Conservation (phyloP, 768 basidiomycete species). For the Paxillus involutus region DNA sequence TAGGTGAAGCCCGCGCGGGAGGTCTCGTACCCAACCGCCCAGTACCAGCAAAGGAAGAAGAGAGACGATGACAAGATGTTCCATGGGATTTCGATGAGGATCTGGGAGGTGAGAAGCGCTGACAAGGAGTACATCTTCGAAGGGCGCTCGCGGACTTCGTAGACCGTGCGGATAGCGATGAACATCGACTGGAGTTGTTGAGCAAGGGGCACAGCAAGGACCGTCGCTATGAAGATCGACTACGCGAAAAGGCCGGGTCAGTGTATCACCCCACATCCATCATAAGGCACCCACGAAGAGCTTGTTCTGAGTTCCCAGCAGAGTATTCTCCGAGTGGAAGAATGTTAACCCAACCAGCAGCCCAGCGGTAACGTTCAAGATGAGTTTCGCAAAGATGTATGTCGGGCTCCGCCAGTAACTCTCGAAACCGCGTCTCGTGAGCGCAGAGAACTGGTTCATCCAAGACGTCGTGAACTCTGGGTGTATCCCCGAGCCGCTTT, state of each 20-base stretch:
- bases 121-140: conserved; percentile 66
- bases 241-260: conserved; percentile 8
- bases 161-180: conserved; percentile 53
- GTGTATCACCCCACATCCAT: too few relatives aligned
- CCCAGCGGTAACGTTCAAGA: conserved; percentile 32
- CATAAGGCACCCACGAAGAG: conserved; percentile 35
- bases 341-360: conserved; percentile 46
- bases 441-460: conserved; percentile 33
- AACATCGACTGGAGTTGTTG: conserved; percentile 63
- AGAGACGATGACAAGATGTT: conserved; percentile 40
- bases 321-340: conserved; percentile 32
- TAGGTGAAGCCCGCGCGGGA: conserved; percentile 41
- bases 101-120: conserved; percentile 52
- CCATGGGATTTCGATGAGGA: conserved; percentile 47
- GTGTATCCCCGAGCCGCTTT: conserved; percentile 18
- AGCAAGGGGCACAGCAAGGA: conserved; percentile 44
- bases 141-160: conserved; percentile 63
- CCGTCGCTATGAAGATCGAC: conserved; percentile 52
- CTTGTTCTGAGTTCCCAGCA: conserved; percentile 43
- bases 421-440: conserved; percentile 31
- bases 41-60: conserved; percentile 51
- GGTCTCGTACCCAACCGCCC: conserved; percentile 40
- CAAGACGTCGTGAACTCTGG: conserved; percentile 40
- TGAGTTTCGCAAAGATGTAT: conserved; percentile 40
- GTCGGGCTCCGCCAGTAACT: conserved; percentile 42